These are phyloP conservation scores for Xylariales sp. DNA, from an alignment of 2,329 filamentous ascomycete genomes.

Conservation along the genomic window DNA sequence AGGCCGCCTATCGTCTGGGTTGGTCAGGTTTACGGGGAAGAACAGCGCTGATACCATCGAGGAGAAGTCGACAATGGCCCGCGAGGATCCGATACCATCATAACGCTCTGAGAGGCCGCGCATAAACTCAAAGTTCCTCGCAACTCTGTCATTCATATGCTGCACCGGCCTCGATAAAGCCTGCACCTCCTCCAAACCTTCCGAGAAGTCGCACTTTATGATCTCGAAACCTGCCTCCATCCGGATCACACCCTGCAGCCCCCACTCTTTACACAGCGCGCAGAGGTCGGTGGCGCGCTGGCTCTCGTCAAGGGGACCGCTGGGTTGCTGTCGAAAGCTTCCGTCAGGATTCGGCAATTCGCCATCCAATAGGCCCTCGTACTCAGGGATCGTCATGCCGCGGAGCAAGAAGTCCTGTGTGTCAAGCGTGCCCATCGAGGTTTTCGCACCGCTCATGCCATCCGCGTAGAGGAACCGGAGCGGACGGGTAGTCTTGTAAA, in stretches of 20 bases:
- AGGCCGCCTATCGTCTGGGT: slow-evolving; percentile 7
- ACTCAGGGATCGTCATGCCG: slow-evolving; percentile 8
- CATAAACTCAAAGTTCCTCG: slow-evolving; percentile 7
- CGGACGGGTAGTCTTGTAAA: slow-evolving; percentile 41
- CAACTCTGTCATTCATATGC: background rate
- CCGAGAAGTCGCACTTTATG: slow-evolving; percentile 38
- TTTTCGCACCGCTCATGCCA: slow-evolving; percentile 52
- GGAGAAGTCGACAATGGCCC: slow-evolving; percentile 7
- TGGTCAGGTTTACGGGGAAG: slow-evolving; percentile 10
- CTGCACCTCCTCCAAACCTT: slow-evolving; percentile 8
- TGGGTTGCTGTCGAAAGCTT: background rate
- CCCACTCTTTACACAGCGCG: slow-evolving; percentile 36
- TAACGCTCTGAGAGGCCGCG: slow-evolving; percentile 10
- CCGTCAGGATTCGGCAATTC: background rate
- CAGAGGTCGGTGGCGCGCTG: slow-evolving; percentile 42
- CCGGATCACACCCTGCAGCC: slow-evolving; percentile 50
- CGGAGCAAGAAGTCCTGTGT: slow-evolving; percentile 46
- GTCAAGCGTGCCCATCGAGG: slow-evolving; percentile 49
- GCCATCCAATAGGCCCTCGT: background rate
- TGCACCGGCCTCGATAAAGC: slow-evolving; percentile 5
- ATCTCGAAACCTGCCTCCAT: slow-evolving; percentile 56
- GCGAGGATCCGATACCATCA: slow-evolving; percentile 6
- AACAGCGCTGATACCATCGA: slow-evolving; percentile 12
- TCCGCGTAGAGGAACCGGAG: slow-evolving; percentile 54
- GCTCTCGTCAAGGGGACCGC: slow-evolving; percentile 27